A percentile compares a stretch with the other conserved stretches of the same genome.
Conservation (phyloP, 2,329 filamentous ascomycete species). For the Cadophora luteo-olivacea region DNA sequence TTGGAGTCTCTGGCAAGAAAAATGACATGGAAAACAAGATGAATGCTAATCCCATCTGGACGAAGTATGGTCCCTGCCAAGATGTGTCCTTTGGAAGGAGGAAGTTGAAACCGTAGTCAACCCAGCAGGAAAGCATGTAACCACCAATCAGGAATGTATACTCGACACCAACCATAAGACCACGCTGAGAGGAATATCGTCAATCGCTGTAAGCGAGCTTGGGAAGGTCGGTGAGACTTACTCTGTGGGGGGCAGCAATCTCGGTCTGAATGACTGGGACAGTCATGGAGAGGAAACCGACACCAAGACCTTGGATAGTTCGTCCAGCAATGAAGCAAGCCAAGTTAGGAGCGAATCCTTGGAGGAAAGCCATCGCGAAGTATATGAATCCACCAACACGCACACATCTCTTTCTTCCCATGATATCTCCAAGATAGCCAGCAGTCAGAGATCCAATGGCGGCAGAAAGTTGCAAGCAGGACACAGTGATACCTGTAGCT, state of each 20-base stretch:
- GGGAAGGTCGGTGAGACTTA: too few relatives aligned
- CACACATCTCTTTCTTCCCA: slow-evolving; percentile 16
- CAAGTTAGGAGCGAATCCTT: slow-evolving; percentile 12
- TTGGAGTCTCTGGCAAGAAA: slow-evolving; percentile 15
- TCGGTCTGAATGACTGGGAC: slow-evolving; percentile 20
- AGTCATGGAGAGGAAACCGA: slow-evolving; percentile 20
- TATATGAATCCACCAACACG: slow-evolving; percentile 18
- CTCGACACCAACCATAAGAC: slow-evolving; percentile 17
- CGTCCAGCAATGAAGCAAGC: slow-evolving; percentile 15
- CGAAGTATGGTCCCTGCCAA: slow-evolving; percentile 19
- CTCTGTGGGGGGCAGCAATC: slow-evolving; percentile 18
- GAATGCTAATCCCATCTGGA: slow-evolving; percentile 14
- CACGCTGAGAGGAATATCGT: slow-evolving; percentile 1
- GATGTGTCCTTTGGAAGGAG: slow-evolving; percentile 16
- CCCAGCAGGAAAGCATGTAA: slow-evolving; percentile 23
- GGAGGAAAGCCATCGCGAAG: slow-evolving; percentile 16
- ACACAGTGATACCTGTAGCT: slow-evolving; percentile 12
- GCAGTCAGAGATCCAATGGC: slow-evolving; percentile 13
- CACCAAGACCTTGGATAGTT: slow-evolving; percentile 22
- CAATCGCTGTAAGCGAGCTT: too few relatives aligned
- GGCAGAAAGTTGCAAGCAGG: slow-evolving; percentile 16
- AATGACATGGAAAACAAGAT: slow-evolving; percentile 19
- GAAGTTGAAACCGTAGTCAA: slow-evolving; percentile 23
- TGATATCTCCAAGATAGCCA: slow-evolving; percentile 18
- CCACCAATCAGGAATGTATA: slow-evolving; percentile 19